Percentiles rank a stretch among this genome's conserved stretches.
These are phyloP conservation scores for Brasilioporus rufonigricans DNA, from an alignment of 768 basidiomycete genomes.

Conservation along the genomic window DNA sequence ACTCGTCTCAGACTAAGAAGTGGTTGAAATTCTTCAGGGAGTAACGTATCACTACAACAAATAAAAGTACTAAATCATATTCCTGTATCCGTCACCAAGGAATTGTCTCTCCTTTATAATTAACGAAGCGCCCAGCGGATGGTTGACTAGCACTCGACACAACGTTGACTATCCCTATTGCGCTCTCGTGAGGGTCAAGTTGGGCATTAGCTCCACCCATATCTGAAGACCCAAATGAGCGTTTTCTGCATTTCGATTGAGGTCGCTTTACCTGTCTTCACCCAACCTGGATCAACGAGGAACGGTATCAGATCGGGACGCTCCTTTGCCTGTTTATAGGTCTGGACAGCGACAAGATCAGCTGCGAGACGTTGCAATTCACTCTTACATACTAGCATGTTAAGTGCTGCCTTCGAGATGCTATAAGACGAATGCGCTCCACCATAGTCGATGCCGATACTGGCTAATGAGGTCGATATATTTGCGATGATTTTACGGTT, in stretches of 20 bases:
- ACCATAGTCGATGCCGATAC: conserved; percentile 32
- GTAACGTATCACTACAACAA: background rate
- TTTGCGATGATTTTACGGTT: conserved; percentile 25
- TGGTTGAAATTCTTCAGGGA: background rate
- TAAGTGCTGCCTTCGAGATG: conserved; percentile 38
- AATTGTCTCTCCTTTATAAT: conserved; percentile 11
- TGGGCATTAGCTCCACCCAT: conserved; percentile 34
- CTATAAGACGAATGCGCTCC: conserved; percentile 29
- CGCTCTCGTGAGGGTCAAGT: conserved; percentile 32
- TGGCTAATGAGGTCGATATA: conserved; percentile 32
- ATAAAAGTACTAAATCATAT: background rate
- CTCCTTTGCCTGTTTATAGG: background rate
- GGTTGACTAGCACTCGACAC: conserved; percentile 22
- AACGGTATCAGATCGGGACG: background rate
- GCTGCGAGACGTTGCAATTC: background rate
- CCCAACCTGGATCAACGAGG: conserved; percentile 27
- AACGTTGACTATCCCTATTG: conserved; percentile 27
- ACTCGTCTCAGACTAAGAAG: no score
- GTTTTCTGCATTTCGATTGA: background rate
- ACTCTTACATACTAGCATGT: conserved; percentile 36
- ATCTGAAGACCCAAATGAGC: conserved; percentile 17
- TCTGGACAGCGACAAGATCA: background rate
- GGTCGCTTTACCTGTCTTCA: conserved; percentile 33
- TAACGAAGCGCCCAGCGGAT: conserved; percentile 32
- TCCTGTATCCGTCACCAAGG: background rate